Evolutionary conservation across 2,329 filamentous ascomycete species (phyloP), one percentile per base, ranked within the genome.

Genomic region (Ophiostoma sp.): DNA sequence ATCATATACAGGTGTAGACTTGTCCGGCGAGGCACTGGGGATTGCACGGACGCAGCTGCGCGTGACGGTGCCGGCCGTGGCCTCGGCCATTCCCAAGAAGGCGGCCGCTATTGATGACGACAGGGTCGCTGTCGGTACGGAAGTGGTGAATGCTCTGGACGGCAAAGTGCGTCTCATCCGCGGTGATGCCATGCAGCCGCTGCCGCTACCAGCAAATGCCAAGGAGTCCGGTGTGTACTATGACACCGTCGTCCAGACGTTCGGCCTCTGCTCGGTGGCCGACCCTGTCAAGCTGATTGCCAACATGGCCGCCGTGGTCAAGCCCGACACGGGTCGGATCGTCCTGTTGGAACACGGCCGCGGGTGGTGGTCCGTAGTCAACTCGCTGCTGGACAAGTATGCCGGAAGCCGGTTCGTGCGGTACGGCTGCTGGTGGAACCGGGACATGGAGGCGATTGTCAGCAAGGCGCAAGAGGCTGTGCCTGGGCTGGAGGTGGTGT

Each of bases 341-440:
- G 79, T 91, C 48, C 81, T 91, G 68, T 81, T 91, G 9, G 89
- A 91, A 80, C 89, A 91, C 81, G 89, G 89, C 31, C 86, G 87
- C 74, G 88, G 87, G 19, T 83, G 80, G 78, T 89, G 84, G 80
- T 82, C 83, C 6, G 81, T 87, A 71, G 81, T 91, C 45, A 91
- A 91, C 78, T 80, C 82, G 11, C 76, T 87, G 22, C 80, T 91
- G 42, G 89, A 91, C 80, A 82, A 81, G 75, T 84, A 85, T 73
- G 89, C 89, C 0, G 80, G 81, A 19, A 80, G 82, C 28, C 89
- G 91, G 77, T 90, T 89, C 73, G 81, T 83, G 28, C 85, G 86
- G 77, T 91, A 88, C 78, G 89, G 89, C 2, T 91, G 89, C 81
- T 91, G 89, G 89, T 91, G 89, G 89, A 91, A 91, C 80, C 83